Conservation (phyloP, 768 basidiomycete species). For the Multifurca ochricompacta region DNA sequence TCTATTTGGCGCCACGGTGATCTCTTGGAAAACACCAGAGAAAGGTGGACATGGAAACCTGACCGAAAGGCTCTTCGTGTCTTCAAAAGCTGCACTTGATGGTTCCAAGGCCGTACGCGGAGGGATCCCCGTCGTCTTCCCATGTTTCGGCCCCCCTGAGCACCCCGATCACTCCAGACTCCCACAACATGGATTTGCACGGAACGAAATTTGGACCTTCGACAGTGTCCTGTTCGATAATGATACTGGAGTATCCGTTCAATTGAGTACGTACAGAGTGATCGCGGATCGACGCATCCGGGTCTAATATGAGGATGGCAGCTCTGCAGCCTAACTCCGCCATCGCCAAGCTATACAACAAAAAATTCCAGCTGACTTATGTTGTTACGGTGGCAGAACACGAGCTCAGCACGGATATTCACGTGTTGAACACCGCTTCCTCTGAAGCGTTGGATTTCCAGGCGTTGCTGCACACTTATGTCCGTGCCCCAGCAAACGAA, state of each 20-base stretch:
- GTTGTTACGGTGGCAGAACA: conserved; percentile 71
- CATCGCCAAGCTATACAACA: conserved; percentile 52
- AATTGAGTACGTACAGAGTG: conserved; percentile 50
- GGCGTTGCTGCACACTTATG: conserved; percentile 87
- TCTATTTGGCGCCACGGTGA: conserved; percentile 78
- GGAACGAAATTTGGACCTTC: conserved; percentile 68
- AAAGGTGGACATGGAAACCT: conserved; percentile 28
- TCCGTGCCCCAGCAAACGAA: conserved; percentile 53
- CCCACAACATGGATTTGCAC: conserved; percentile 86
- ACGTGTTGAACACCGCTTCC: conserved; percentile 58
- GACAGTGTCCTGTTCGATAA: conserved; percentile 58
- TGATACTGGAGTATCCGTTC: conserved; percentile 63
- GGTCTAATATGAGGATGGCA: conserved; percentile 24
- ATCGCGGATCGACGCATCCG: not conserved
- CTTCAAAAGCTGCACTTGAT: conserved; percentile 69
- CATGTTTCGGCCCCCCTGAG: conserved; percentile 81
- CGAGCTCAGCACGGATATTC: conserved; percentile 70
- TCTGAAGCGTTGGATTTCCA: conserved; percentile 70
- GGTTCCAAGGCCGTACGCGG: conserved; percentile 69
- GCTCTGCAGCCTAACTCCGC: conserved; percentile 56
- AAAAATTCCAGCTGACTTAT: conserved; percentile 66
- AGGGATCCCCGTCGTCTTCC: conserved; percentile 61
- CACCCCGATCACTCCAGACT: conserved; percentile 65
- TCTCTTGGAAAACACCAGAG: conserved; percentile 70
- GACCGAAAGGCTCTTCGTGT: conserved; percentile 73